Percentiles rank a stretch among this genome's conserved stretches.
Conservation (phyloP, 1,139 yeast species). For the Debaryomyces subglobosus region DNA sequence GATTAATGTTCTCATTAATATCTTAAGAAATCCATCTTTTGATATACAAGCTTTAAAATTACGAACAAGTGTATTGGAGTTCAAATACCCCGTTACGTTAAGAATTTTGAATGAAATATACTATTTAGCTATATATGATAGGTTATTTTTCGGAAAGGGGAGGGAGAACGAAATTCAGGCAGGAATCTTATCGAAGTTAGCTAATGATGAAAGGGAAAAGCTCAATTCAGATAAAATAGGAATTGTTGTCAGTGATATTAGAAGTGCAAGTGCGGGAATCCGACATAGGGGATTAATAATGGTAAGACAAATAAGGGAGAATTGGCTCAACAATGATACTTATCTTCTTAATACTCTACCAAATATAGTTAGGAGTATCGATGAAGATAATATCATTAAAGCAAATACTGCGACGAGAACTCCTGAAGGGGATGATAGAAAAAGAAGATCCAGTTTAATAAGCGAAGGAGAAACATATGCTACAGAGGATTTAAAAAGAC, state of each 20-base stretch:
- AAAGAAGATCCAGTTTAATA: not conserved
- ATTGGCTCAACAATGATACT: slow-evolving; percentile 14
- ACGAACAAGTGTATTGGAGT: slow-evolving; percentile 15
- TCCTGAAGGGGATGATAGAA: not conserved
- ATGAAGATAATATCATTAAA: not conserved
- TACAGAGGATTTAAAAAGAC: not conserved
- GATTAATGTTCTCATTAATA: slow-evolving; percentile 46
- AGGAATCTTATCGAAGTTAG: slow-evolving; percentile 10
- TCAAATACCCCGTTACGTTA: slow-evolving; percentile 15
- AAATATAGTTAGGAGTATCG: not conserved
- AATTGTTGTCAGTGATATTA: slow-evolving; percentile 21
- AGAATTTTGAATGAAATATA: slow-evolving; percentile 29
- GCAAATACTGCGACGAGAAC: not conserved
- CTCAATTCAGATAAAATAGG: slow-evolving; percentile 12
- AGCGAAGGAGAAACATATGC: not conserved
- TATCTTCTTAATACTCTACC: slow-evolving; percentile 14
- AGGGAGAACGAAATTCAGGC: slow-evolving; percentile 11
- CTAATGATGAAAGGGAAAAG: slow-evolving; percentile 11
- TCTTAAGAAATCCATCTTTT: slow-evolving; percentile 35
- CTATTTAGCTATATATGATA: slow-evolving; percentile 32
- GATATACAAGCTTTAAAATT: slow-evolving; percentile 26
- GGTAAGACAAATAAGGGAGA: slow-evolving; percentile 19
- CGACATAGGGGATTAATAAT: slow-evolving; percentile 19
- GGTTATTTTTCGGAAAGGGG: slow-evolving; percentile 23
- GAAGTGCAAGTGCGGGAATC: slow-evolving; percentile 9